Evolutionary conservation across 306 rosid species (phyloP).

Genomic region (Potentilla sterilis): DNA sequence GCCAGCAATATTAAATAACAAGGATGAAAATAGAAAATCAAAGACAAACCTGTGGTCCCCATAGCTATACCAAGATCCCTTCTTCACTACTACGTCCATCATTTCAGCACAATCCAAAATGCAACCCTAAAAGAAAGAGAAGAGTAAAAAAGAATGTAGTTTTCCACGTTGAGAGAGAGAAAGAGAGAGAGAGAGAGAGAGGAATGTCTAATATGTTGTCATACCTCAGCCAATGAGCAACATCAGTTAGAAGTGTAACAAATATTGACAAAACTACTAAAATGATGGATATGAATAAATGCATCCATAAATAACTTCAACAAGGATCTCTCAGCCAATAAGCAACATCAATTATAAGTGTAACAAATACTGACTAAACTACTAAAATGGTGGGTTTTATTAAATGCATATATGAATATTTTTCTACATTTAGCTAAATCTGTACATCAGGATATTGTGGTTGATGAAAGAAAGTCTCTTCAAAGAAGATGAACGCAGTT

Average conservation of each 20-base stretch:
- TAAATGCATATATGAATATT: background rate
- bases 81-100: conserved; percentile 71
- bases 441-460: background rate
- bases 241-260: conserved; percentile 20
- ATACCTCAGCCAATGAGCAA: conserved; percentile 23
- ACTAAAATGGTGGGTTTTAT: background rate
- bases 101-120: conserved; percentile 93
- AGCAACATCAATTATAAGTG: conserved; percentile 15
- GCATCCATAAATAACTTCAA: background rate
- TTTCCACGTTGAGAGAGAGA: background rate
- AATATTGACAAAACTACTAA: background rate
- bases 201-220: background rate
- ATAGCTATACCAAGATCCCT: conserved; percentile 97
- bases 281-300: background rate
- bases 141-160: conserved; percentile 27
- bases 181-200: background rate
- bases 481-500: background rate
- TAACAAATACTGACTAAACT: conserved; percentile 9
- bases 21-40: conserved; percentile 22
- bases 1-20: background rate
- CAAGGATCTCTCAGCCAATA: conserved; percentile 19
- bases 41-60: conserved; percentile 78
- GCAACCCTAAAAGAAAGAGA: conserved; percentile 70
- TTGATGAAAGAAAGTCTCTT: background rate
- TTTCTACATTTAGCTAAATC: background rate